Evolutionary conservation across 139 green algal genomes (phyloP), one percentile per base, ranked within the genome.

Genomic region (Chlorella sp.): DNA sequence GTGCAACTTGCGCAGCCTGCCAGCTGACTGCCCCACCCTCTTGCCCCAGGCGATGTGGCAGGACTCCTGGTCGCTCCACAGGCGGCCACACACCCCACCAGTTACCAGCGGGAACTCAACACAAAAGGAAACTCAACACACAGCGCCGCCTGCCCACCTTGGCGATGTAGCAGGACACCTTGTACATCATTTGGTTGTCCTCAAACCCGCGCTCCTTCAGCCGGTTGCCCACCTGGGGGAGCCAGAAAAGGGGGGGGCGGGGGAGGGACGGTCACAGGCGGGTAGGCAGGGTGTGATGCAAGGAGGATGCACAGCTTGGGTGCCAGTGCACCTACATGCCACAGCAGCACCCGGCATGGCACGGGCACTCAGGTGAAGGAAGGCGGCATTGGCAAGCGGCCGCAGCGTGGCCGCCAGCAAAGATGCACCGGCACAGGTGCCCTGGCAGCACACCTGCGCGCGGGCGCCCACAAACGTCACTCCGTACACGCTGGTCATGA

Each of bases 401-500:
- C n/a, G n/a, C n/a, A n/a, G n/a, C n/a, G n/a, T n/a, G 34, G 51
- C 51, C 51, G 65, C 22, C 7, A 43, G 32, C 7, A 17, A 9
- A 72, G n/a, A n/a, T 72, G 65, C 22, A 13, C 4, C 1, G 0
- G 6, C 24, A 9, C 30, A 34, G 2, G 34, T 20, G 1, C 3
- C 73, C 26, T 32, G 32, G 1, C 44, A 13, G 22, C 51, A 8
- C 58, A 82, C 76, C 92, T 99, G 97, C 44, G 94, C 80, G 7
- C 95, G 90, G 22, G 97, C 97, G 24, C 97, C 97, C 0, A 98
- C 85, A 64, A 95, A 94, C 0, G 97, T 99, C 9, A 99, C 97
- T 58, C 97, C 97, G 68, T 99, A 99, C 77, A 99, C 97, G 38
- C 93, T 96, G 17, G 97, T 99, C 97, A 99, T 99, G 4, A 99